Evolutionary conservation across 2,329 filamentous ascomycete species (phyloP).

Genomic region (Orbilia oligospora): DNA sequence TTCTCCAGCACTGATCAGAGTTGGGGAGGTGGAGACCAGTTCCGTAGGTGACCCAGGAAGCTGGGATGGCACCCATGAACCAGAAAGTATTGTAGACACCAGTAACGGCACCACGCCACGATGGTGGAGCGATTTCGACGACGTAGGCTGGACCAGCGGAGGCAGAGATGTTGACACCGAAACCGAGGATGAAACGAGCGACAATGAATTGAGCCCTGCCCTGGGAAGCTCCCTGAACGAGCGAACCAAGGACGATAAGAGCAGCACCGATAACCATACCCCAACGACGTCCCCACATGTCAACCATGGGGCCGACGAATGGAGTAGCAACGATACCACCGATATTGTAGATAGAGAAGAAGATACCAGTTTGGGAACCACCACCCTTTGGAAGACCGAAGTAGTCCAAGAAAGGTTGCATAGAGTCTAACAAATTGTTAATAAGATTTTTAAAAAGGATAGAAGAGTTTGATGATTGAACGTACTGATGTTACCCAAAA

Average conservation of each 20-base stretch:
- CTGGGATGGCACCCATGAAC: conserved; percentile 69
- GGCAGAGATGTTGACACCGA: conserved; percentile 70
- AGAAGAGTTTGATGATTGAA: not conserved
- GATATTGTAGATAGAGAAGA: conserved; percentile 72
- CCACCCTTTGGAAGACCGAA: conserved; percentile 67
- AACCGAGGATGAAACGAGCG: conserved; percentile 76
- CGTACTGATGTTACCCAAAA: conserved; percentile 68
- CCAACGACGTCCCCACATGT: conserved; percentile 69
- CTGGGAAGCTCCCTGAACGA: conserved; percentile 69
- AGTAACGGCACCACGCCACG: conserved; percentile 70
- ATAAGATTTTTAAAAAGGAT: not conserved
- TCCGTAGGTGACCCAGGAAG: conserved; percentile 70
- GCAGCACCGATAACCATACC: conserved; percentile 70
- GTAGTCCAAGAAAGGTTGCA: conserved; percentile 69
- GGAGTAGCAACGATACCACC: conserved; percentile 70
- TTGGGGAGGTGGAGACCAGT: conserved; percentile 68
- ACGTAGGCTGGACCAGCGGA: conserved; percentile 69
- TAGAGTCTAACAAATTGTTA: conserved; percentile 66
- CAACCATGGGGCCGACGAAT: conserved; percentile 70
- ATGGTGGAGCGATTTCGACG: conserved; percentile 70
- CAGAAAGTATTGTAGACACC: conserved; percentile 70
- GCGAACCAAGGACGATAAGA: conserved; percentile 69
- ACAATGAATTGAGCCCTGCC: conserved; percentile 69
- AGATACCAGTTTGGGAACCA: conserved; percentile 70
- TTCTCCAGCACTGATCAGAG: conserved; percentile 69